Conservation (phyloP, 2,329 filamentous ascomycete genomes). For the Aureobasidium sp. region DNA sequence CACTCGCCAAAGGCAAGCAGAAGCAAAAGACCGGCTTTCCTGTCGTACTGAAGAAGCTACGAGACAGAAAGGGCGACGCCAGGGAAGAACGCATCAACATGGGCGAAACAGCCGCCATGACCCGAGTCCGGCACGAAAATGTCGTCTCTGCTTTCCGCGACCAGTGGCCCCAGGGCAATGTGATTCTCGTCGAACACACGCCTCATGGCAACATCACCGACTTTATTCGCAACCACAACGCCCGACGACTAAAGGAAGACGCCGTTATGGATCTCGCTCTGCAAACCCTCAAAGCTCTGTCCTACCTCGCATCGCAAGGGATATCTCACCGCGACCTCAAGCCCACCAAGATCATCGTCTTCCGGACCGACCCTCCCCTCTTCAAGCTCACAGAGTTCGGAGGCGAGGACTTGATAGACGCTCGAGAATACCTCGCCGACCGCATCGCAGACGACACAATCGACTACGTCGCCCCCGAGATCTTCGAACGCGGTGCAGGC, state of each 20-base stretch:
- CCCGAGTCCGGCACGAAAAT: constrained; percentile 8
- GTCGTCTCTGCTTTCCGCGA: constrained; percentile 10
- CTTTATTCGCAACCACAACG: constrained; percentile 2
- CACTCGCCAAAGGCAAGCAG: constrained; percentile 5
- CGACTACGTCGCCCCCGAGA: constrained; percentile 4
- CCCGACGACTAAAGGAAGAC: constrained; percentile 6
- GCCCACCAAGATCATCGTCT: constrained; percentile 7
- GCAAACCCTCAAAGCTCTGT: background rate
- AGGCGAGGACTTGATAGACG: background rate
- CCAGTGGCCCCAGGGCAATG: constrained; percentile 1
- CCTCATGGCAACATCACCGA: constrained; percentile 9
- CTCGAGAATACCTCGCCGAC: background rate
- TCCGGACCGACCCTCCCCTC: constrained; percentile 6
- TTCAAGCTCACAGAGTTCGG: constrained; percentile 10
- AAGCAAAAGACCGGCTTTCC: constrained; percentile 9
- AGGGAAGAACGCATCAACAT: constrained; percentile 3
- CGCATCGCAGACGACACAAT: constrained; percentile 8
- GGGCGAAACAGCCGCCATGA: constrained; percentile 11
- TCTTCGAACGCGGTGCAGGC: constrained; percentile 5
- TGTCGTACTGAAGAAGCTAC: constrained; percentile 5
- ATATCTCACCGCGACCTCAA: constrained; percentile 5
- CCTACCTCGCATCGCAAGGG: background rate
- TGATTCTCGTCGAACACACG: constrained; percentile 5
- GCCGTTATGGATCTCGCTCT: constrained; percentile 10
- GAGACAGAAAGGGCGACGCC: constrained; percentile 3